Conservation (phyloP, 2,329 filamentous ascomycete species). For the Fusarium sulawesiense region DNA sequence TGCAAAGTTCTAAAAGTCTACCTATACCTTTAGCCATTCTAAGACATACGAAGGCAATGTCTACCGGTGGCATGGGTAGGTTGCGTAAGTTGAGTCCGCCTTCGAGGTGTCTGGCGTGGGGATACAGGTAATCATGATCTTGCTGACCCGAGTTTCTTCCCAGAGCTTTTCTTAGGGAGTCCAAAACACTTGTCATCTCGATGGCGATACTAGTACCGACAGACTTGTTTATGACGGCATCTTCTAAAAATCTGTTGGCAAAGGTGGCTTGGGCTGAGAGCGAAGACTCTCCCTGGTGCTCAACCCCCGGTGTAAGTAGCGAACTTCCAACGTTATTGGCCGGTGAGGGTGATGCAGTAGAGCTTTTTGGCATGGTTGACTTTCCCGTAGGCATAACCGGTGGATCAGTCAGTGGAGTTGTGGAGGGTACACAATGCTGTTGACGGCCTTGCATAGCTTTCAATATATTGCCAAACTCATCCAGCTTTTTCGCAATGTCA, state of each 20-base stretch:
- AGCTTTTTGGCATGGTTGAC: slow-evolving; percentile 7
- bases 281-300: slow-evolving; percentile 55
- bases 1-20: no score
- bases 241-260: slow-evolving; percentile 55
- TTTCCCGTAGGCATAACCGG: fast-evolving
- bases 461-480: slow-evolving; percentile 36
- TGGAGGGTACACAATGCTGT: fast-evolving
- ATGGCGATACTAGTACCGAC: neutral
- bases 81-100: neutral
- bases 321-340: neutral
- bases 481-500: slow-evolving; percentile 49
- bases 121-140: neutral
- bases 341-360: slow-evolving; percentile 50
- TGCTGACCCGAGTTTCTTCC: neutral
- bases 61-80: neutral
- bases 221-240: slow-evolving; percentile 41
- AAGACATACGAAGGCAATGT: neutral
- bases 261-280: slow-evolving; percentile 58
- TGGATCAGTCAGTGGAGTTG: fast-evolving
- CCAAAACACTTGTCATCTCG: slow-evolving; percentile 21
- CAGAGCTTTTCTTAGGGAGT: neutral
- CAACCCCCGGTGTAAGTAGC: neutral
- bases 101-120: neutral
- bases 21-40: neutral
- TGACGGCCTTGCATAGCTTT: neutral